phyloP scores from a whole-genome alignment of 2,329 filamentous ascomycete species.

The Penicillium fuscoglaucum region DNA sequence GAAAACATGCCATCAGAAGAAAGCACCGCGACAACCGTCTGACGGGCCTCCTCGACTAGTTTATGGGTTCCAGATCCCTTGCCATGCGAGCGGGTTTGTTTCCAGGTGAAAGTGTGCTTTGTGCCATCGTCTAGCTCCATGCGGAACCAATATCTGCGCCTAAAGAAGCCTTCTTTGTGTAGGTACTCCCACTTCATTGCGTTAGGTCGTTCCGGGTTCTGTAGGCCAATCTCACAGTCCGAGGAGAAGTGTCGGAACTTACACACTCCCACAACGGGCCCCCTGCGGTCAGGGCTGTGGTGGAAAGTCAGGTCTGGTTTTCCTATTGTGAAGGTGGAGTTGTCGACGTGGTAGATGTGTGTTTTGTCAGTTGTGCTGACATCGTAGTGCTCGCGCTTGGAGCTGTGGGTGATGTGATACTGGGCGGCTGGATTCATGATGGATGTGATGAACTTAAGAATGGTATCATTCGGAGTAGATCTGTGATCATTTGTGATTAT shows the following conservation, averaged over 20 bases:
- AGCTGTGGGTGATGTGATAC: constrained; percentile 29
- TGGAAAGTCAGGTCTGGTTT: constrained; percentile 40
- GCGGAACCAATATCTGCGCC: constrained; percentile 32
- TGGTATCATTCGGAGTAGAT: neutral
- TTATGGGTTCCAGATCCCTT: constrained; percentile 33
- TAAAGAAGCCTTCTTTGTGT: constrained; percentile 24
- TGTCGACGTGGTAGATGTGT: constrained; percentile 30
- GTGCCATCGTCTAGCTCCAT: constrained; percentile 19
- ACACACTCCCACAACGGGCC: constrained; percentile 31
- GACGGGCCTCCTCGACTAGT: constrained; percentile 34
- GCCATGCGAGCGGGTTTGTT: constrained; percentile 33
- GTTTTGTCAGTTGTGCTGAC: constrained; percentile 22
- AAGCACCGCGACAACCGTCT: constrained; percentile 34
- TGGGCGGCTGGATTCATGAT: constrained; percentile 8
- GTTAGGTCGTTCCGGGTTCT: constrained; percentile 28
- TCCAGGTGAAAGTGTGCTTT: constrained; percentile 35
- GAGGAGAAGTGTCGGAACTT: constrained; percentile 38
- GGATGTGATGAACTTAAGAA: neutral
- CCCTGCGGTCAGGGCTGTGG: constrained; percentile 26
- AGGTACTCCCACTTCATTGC: constrained; percentile 35
- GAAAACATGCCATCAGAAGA: constrained; percentile 27
- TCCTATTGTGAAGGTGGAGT: constrained; percentile 30
- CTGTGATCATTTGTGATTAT: neutral
- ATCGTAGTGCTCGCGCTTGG: constrained; percentile 26
- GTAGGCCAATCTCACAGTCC: constrained; percentile 35